These are phyloP conservation scores for Trichophyton simii DNA, from an alignment of 2,329 filamentous ascomycete species.

Conservation along the genomic window DNA sequence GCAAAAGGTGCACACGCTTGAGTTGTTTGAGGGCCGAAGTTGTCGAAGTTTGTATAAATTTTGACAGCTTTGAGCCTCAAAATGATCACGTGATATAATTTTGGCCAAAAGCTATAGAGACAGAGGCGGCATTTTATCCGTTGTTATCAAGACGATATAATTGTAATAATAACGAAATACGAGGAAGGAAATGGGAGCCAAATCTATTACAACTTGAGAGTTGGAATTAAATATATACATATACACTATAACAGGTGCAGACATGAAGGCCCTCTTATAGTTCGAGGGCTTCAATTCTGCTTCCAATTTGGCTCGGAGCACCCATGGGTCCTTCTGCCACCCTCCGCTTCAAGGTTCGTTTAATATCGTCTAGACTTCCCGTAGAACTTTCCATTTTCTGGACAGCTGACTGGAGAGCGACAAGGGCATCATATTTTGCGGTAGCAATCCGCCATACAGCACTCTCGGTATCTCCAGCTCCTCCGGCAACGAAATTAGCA, in stretches of 20 bases:
- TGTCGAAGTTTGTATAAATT: neutral
- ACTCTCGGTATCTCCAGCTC: constrained; percentile 44
- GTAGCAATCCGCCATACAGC: constrained; percentile 46
- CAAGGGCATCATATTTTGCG: constrained; percentile 46
- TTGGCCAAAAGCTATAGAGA: neutral
- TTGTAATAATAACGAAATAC: neutral
- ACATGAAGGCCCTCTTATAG: constrained; percentile 6
- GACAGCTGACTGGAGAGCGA: constrained; percentile 36
- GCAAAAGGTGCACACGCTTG: neutral
- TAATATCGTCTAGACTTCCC: constrained; percentile 29
- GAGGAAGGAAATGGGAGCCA: neutral
- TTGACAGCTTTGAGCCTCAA: neutral
- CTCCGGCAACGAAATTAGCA: constrained; percentile 45
- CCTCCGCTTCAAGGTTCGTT: constrained; percentile 28
- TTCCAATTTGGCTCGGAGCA: constrained; percentile 21
- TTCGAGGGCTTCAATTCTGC: constrained; percentile 27
- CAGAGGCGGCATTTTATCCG: neutral
- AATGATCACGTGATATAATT: neutral
- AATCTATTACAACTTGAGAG: neutral
- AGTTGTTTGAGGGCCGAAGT: neutral
- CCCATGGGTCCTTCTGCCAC: constrained; percentile 33
- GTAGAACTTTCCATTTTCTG: constrained; percentile 23
- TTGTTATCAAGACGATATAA: neutral
- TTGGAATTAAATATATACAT: neutral
- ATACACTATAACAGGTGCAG: neutral